Evolutionary conservation across 345 rosid species (phyloP).

Genomic region (Euphorbia peplus): DNA sequence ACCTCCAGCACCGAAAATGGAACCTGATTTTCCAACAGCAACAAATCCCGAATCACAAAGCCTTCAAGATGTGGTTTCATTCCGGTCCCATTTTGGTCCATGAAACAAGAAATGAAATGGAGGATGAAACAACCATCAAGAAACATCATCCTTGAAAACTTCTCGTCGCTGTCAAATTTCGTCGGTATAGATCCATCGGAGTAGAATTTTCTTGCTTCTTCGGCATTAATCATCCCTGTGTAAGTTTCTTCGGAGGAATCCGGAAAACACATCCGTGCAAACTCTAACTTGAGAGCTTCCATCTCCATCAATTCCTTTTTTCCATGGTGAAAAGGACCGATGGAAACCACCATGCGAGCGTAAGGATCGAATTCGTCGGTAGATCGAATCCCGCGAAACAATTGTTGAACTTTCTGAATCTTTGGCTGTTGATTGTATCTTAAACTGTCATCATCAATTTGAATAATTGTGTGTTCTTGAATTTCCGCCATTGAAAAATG

Average conservation of each 20-base stretch:
- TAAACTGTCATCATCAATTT: background rate
- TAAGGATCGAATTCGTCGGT: background rate
- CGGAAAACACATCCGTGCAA: background rate
- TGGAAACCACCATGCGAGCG: conserved; percentile 7
- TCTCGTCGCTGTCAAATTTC: background rate
- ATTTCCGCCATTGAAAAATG: background rate
- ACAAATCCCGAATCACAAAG: no score
- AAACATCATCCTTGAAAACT: conserved; percentile 4
- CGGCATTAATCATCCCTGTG: background rate
- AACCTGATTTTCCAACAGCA: no score
- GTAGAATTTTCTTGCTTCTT: background rate
- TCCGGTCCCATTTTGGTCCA: no score
- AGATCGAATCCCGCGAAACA: background rate
- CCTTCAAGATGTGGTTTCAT: background rate
- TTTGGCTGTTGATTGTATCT: background rate
- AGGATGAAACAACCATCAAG: conserved; percentile 10
- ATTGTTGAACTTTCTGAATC: background rate
- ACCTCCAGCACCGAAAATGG: no score
- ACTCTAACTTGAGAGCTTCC: background rate
- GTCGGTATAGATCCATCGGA: background rate
- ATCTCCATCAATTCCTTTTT: background rate
- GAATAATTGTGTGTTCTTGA: background rate
- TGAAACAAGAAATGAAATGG: background rate
- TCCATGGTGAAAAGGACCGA: conserved; percentile 22
- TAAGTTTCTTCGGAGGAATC: background rate